phyloP scores from a whole-genome alignment of 768 basidiomycete genomes.

The Pholiota molesta region DNA sequence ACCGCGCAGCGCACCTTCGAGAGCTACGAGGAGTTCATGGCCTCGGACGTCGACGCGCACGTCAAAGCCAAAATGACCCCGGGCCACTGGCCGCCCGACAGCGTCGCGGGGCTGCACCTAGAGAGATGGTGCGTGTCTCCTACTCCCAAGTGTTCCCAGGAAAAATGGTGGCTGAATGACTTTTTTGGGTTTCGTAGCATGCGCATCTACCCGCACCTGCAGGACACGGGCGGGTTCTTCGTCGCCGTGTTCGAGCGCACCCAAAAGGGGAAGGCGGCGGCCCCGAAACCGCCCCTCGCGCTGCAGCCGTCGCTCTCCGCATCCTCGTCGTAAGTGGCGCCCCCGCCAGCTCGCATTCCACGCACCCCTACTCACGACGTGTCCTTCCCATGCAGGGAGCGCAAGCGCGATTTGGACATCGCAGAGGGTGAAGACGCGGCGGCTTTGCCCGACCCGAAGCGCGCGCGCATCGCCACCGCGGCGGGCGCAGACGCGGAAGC shows the following conservation, averaged over 20 bases:
- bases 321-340: too few relatives aligned
- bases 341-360: too few relatives aligned
- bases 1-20: constrained; percentile 51
- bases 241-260: constrained; percentile 82
- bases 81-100: constrained; percentile 82
- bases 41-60: constrained; percentile 49
- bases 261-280: constrained; percentile 1
- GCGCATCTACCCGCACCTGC: constrained; percentile 92
- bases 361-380: too few relatives aligned
- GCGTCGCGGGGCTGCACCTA: constrained; percentile 61
- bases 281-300: background rate
- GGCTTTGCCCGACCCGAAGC: constrained; percentile 4
- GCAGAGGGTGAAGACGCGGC: constrained; percentile 25
- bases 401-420: constrained; percentile 55
- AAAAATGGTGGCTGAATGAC: too few relatives aligned
- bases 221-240: constrained; percentile 97
- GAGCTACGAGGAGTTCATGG: constrained; percentile 63
- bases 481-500: constrained; percentile 37
- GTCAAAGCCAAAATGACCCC: constrained; percentile 63
- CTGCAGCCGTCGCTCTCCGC: too few relatives aligned
- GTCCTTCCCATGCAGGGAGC: background rate
- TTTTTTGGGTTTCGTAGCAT: constrained; percentile 57
- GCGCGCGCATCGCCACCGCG: constrained; percentile 15
- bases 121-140: constrained; percentile 67
- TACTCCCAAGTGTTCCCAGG: background rate